Percentiles rank a stretch among this genome's conserved stretches.
Evolutionary conservation across 2,329 filamentous ascomycete species (phyloP).

Genomic region (Chrysoporthe cubensis): DNA sequence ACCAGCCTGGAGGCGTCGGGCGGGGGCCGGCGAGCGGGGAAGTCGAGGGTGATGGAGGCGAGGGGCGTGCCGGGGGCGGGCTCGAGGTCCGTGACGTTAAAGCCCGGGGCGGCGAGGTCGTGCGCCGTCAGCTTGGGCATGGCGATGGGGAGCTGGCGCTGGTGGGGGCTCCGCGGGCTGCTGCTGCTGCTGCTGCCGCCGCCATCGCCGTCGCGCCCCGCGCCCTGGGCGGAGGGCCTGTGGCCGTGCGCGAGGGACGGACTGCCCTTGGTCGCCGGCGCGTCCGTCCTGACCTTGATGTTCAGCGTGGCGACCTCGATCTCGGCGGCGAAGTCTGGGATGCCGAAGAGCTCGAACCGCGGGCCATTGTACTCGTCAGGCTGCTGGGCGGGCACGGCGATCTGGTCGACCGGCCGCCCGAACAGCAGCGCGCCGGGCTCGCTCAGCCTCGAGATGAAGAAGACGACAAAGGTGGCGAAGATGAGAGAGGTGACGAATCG

Average conservation of each 20-base stretch:
- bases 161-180: conserved; percentile 18
- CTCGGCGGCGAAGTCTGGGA: conserved; percentile 19
- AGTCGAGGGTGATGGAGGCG: conserved; percentile 21
- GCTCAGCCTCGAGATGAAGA: conserved; percentile 21
- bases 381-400: not conserved
- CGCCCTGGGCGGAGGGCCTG: not conserved
- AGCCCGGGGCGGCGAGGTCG: conserved; percentile 21
- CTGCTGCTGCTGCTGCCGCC: not conserved
- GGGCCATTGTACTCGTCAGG: conserved; percentile 19
- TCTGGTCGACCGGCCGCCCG: conserved; percentile 9
- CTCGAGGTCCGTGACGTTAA: conserved; percentile 22
- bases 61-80: conserved; percentile 21
- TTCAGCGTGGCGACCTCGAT: conserved; percentile 25
- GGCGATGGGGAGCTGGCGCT: conserved; percentile 27
- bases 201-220: not conserved
- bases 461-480: conserved; percentile 19
- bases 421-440: conserved; percentile 11
- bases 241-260: conserved; percentile 1
- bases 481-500: conserved; percentile 17
- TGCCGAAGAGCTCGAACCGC: conserved; percentile 25
- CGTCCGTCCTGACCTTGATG: conserved; percentile 23
- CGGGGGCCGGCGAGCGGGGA: conserved; percentile 11
- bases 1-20: conserved; percentile 28
- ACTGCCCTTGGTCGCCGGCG: conserved; percentile 10
- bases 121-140: conserved; percentile 24